phyloP scores from a whole-genome alignment of 495 filamentous ascomycete species.

The Xylaria bambusicola region DNA sequence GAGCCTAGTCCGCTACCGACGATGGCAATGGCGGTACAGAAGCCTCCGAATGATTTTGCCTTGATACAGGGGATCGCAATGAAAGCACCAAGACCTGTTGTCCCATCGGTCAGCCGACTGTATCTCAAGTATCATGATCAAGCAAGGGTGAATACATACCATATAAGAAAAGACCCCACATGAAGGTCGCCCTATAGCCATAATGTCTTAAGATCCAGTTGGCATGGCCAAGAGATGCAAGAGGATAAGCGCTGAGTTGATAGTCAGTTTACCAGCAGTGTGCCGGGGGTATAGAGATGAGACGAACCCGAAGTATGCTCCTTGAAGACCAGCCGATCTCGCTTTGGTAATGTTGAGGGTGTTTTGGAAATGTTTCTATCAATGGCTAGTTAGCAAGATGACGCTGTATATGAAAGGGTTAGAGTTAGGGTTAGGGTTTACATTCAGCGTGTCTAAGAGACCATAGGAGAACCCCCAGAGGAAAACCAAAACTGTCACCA shows the following conservation, averaged over 20 bases:
- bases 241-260: constrained; percentile 53
- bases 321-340: constrained; percentile 38
- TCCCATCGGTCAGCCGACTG: not conserved
- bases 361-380: constrained; percentile 43
- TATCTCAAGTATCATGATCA: constrained; percentile 21
- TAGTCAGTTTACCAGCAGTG: constrained; percentile 6
- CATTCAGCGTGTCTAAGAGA: constrained; percentile 57
- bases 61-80: constrained; percentile 39
- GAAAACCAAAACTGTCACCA: constrained; percentile 79
- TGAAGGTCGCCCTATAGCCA: constrained; percentile 65
- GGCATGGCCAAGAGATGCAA: constrained; percentile 62
- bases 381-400: constrained; percentile 6
- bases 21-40: constrained; percentile 69
- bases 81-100: constrained; percentile 38
- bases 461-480: constrained; percentile 85
- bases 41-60: constrained; percentile 64
- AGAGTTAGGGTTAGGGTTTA: too few relatives aligned
- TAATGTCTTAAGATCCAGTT: constrained; percentile 67
- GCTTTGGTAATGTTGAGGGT: constrained; percentile 35
- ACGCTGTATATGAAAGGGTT: not conserved
- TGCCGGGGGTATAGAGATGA: not conserved
- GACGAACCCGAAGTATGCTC: constrained; percentile 41
- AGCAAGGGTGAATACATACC: constrained; percentile 38
- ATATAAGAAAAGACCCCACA: constrained; percentile 56
- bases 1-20: constrained; percentile 69